Base-by-base conservation (phyloP, 192 early-diverging fungal genomes). In the Spinellus fusiger region DNA sequence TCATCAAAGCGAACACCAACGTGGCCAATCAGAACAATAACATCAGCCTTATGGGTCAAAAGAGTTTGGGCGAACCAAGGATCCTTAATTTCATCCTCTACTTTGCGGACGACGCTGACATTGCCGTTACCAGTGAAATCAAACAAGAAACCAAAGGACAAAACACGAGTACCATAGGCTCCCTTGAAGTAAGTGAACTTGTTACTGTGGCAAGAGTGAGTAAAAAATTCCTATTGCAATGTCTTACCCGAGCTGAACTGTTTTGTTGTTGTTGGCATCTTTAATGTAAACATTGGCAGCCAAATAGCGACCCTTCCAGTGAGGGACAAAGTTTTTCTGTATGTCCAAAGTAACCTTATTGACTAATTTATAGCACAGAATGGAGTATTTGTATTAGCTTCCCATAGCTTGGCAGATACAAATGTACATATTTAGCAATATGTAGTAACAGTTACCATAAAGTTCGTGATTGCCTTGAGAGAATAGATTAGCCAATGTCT, bases 61-160 rank as follows among this genome's bases (percentile, higher is more conserved):
- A 83, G 55, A 16, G 81, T 70, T 26, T 78, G 61, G 34, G 73
- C 53, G 72, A 83, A 83, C 81, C 81, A 83, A 18, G 67, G 64
- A 40, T 74, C 15, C 5, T 65, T 76, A 13, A 83, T 71, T 3
- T 74, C 79, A 49, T 55, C 63, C n/a, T 70, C 73, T 53, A 80
- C 69, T 31, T 28, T 61, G 52, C 60, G 63, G 29, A 79, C 25
- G 29, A 74, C 34, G 10, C 70, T 62, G 52, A 65, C 61, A 55
- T 70, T 67, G 28, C 66, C 71, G 28, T 58, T 74, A 20, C 69
- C 63, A 0, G 32, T 27, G 51, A 76, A 77, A 48, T 79, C 67
- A 66, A 61, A 79, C 20, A 83, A 55, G 65, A 77, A 83, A 33
- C 78, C 78, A 20, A 79, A 78, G 29, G 74, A 63, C 54, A 80